A percentile compares a stretch with the other conserved stretches of the same genome.
phyloP scores from a whole-genome alignment of 495 filamentous ascomycete genomes.

The Saxophila tyrrhenica region DNA sequence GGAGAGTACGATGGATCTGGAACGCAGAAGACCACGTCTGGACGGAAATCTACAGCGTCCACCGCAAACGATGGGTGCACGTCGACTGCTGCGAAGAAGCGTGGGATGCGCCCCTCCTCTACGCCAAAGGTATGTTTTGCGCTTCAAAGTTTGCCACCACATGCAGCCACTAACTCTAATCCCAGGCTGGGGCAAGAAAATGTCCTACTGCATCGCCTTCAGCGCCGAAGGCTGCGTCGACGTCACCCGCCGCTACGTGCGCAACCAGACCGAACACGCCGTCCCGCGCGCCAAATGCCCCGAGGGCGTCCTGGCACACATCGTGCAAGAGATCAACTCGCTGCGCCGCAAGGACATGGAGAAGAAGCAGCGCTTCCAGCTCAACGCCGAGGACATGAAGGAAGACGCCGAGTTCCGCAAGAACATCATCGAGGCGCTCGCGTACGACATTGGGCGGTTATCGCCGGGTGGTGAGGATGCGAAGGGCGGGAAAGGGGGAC shows the following conservation, averaged over 20 bases:
- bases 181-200: constrained; percentile 76
- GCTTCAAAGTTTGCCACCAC: background rate
- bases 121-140: constrained; percentile 60
- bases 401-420: constrained; percentile 75
- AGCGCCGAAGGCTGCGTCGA: constrained; percentile 90
- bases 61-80: constrained; percentile 90
- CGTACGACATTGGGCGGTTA: constrained; percentile 47
- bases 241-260: constrained; percentile 90
- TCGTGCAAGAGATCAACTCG: constrained; percentile 78
- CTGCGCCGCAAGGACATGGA: constrained; percentile 65
- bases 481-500: background rate
- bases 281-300: constrained; percentile 59
- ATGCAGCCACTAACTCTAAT: constrained; percentile 8
- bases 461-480: constrained; percentile 28
- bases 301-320: constrained; percentile 80
- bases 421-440: constrained; percentile 63
- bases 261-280: constrained; percentile 63
- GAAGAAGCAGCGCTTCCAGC: constrained; percentile 66
- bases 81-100: constrained; percentile 90
- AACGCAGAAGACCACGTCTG: constrained; percentile 95
- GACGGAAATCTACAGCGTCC: constrained; percentile 95
- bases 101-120: constrained; percentile 90
- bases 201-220: constrained; percentile 95
- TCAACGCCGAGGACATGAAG: constrained; percentile 78
- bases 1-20: constrained; percentile 94